Evolutionary conservation across 768 basidiomycete species (phyloP), one percentile per base, ranked within the genome.

Genomic region (Phlebiopsis flavidoalba): DNA sequence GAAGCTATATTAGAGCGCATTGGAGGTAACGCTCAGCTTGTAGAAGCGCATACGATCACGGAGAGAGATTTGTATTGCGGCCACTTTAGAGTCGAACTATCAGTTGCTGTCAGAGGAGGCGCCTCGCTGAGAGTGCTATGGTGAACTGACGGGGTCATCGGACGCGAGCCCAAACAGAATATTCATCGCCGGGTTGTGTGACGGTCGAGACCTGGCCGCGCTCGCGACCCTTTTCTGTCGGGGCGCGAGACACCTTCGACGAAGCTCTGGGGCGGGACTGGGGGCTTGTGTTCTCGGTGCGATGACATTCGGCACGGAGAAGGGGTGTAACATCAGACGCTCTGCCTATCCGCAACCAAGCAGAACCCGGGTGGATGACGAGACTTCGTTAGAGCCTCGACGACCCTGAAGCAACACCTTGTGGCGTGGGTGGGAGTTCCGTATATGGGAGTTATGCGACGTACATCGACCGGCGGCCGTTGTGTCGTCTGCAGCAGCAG

Each of bases 21-120:
- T 88, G 21, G 79, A 87, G 22, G 85, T 93, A 58, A 86, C 88
- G 56, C 81, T 82, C 59, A 92, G 77, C 71, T 92, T 92, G 73
- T 93, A 93, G 70, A 93, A 93, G 33, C 86, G 81, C 91, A 93
- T 92, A 56, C 91, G 78, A 57, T 92, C 91, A 24, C 89, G 84
- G 46, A 93, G 78, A 3, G 91, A 91, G 45, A 83, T 73, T 1
- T 82, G 81, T 19, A 92, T 86, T 4, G 84, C 83, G 3, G 85
- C 79, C 26, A 96, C 80, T 68, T 93, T 93, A 22, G 81, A 79
- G 61, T 91, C 86, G 60, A 93, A 89, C 90, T 92, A 56, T 21
- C 4, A 5, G 26, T 50, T 8, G 46, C 14, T 21, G 26, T 31
- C 36, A 59, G 37, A 35, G n/a, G 52, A 35, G 36, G n/a, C 31